These are phyloP conservation scores for Phytopythium litorale DNA, from an alignment of 352 stramenopile genomes.

Conservation along the genomic window DNA sequence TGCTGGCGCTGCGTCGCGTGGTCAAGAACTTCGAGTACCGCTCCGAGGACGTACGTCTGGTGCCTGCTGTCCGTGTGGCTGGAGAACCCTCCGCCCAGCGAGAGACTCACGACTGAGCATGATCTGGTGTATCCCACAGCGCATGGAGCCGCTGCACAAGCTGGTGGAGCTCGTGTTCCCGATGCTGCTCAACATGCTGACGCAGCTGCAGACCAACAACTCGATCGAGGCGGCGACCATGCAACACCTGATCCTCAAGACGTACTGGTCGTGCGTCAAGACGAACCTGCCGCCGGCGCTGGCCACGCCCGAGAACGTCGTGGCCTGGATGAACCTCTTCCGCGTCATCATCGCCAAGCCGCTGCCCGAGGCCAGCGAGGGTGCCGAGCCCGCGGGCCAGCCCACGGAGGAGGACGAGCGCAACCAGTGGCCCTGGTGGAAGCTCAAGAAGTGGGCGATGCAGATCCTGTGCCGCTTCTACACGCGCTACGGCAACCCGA, in stretches of 20 bases:
- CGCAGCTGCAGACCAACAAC: constrained; percentile 75
- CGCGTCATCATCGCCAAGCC: constrained; percentile 86
- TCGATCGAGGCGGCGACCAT: constrained; percentile 93
- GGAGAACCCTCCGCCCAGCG: not conserved
- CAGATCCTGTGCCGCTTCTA: constrained; percentile 97
- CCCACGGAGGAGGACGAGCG: constrained; percentile 90
- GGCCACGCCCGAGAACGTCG: constrained; percentile 81
- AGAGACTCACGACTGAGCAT: not conserved
- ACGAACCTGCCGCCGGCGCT: constrained; percentile 90
- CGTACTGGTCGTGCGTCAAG: constrained; percentile 97
- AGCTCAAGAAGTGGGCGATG: constrained; percentile 98
- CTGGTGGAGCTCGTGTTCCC: constrained; percentile 93
- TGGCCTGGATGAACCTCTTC: constrained; percentile 93
- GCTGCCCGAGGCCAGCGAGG: constrained; percentile 86
- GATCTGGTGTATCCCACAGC: constrained; percentile 7
- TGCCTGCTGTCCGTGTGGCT: not conserved
- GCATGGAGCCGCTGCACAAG: constrained; percentile 87
- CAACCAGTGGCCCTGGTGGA: constrained; percentile 95
- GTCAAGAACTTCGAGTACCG: constrained; percentile 99
- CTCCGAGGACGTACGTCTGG: constrained; percentile 63
- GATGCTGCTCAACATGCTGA: constrained; percentile 90
- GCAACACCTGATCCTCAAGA: constrained; percentile 95
- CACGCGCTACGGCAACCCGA: constrained; percentile 95
- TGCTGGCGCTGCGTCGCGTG: constrained; percentile 94
- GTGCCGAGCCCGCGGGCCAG: constrained; percentile 79